Base-by-base conservation (phyloP, 2,329 filamentous ascomycete genomes). In the Calonectria multiphialidica region DNA sequence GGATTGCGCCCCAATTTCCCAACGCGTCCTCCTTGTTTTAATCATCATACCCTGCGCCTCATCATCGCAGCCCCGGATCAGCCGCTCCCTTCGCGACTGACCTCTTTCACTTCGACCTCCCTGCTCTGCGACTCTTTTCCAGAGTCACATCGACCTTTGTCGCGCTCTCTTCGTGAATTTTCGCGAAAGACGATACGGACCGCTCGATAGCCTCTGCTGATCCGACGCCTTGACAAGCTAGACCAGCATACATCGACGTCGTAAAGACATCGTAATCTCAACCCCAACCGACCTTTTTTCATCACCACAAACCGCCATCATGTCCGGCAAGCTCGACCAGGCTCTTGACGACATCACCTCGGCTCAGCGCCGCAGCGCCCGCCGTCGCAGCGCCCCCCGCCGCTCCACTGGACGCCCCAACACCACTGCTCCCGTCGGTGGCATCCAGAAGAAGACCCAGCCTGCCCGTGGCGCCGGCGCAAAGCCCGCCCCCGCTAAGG, bases 291-390 rank as follows among this genome's bases (percentile, higher is more conserved):
- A 76, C 70, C 71, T 28, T 74, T 65, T 71, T 70, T 53, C 64
- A 72, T 65, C 66, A 71, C 35, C 21, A 59, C 53, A 59, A 59
- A 74, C 64, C 70, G 74, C 81, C 85, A 93, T 80, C 78, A 98
- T 98, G 95, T 95, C 95, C 89, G 93, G 92, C 88, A 98, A 98
- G 88, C 94, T 99, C 83, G 95, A 98, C 86, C 93, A 97, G 89
- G 96, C 95, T 88, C 94, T 99, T 79, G 97, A 98, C 85, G 95
- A 98, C 87, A 98, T 99, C 86, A 93, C 98, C 88, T 95, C 93
- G 84, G 94, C 92, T 82, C 92, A 90, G 84, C 90, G 89, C 80
- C 87, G 87, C 80, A 90, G 85, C 86, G 90, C 86, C 83, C 88
- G 83, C 82, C 88, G 86, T 84, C 89, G 89, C 76, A 86, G 85